Base-by-base conservation (phyloP, 208 protist genomes). In the Crithidia mellificae region DNA sequence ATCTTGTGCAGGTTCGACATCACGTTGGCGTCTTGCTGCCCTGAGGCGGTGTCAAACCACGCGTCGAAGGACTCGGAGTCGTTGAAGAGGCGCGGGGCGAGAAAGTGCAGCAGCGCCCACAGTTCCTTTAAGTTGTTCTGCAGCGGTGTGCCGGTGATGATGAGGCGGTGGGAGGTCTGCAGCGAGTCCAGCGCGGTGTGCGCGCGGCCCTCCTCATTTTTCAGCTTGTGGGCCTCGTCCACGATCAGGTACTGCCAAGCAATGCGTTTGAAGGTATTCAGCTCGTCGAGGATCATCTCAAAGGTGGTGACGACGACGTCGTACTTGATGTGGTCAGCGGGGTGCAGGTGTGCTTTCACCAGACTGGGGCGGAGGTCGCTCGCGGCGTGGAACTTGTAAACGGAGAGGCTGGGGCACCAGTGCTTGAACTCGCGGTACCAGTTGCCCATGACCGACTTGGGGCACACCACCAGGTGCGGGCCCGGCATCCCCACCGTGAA, bases 201-300 rank as follows among this genome's bases (percentile, higher is more conserved):
- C 38, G 85, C 81, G 14, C 78, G 72, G 19, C 88, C 81, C 44
- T 97, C 89, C 41, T 95, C 88, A 63, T 96, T 97, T 76, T 98
- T 98, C 20, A 98, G 84, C 66, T 94, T 95, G 69, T 98, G 99
- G 8, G 98, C 99, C 89, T 99, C 99, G 84, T 99, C 99, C 36
- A 99, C 92, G 55, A 99, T 92, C n/a, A 99, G 71, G 56, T 98
- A 99, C 41, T 96, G 72, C 94, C 95, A 99, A 4, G 67, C 59
- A 52, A 98, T 85, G 58, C 91, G 95, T 58, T 87, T 85, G 25
- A 99, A 98, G 1, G 81, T 76, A 19, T 57, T 62, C 43, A 97
- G 64, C 65, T 99, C 98, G 15, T 87, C 85, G 32, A 96, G 80
- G 5, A 98, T 87, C 74, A 99, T 97, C 72, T 99, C 98, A 78